Base-by-base conservation (phyloP, 192 early-diverging fungal species). In the Chytriomyces confervae region DNA sequence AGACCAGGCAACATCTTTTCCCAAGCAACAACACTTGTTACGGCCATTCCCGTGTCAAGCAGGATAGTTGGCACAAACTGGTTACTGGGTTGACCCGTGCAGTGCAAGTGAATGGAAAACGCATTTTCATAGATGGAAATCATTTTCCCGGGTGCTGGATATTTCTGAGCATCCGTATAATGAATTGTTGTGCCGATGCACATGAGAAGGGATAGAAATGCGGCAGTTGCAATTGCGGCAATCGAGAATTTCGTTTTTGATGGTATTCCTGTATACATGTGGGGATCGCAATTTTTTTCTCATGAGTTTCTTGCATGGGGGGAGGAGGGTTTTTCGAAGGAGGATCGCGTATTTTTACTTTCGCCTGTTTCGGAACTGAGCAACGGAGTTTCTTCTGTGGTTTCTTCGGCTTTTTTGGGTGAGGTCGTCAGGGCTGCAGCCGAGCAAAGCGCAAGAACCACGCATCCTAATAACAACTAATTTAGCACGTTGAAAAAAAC, bases 1-100 rank as follows among this genome's bases (percentile, higher is more conserved):
- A 70, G 51, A 47, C 72, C 45, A 2, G 16, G 9, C 7, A 62
- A 9, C 10, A 74, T 57, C 8, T 68, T 43, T 36, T 8, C 23
- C 76, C 76, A 77, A 7, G 76, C 10, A 62, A 70, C 57, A 7
- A 10, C 13, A 6, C 67, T 68, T 8, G 65, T 11, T 5, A 77
- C 60, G 7, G 66, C 27, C 27, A 77, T 10, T 8, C 76, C 76
- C 18, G 76, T 77, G 23, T 77, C 76, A n/a, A 77, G 44, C 9
- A 77, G 18, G 47, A 77, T 69, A 2, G 76, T 77, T 10, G 76
- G 76, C 23, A 62, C 47, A 44, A 62, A 62, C 36, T 61, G 16
- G 11, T 13, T 23, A 6, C 24, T 27, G 2, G 24, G 10, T 27
- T n/a, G 7, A 13, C 76, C 76, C 9, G 7, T 29, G 57, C 76